Evolutionary conservation across 2,329 filamentous ascomycete genomes (phyloP).

Genomic region (Colletotrichum musae): DNA sequence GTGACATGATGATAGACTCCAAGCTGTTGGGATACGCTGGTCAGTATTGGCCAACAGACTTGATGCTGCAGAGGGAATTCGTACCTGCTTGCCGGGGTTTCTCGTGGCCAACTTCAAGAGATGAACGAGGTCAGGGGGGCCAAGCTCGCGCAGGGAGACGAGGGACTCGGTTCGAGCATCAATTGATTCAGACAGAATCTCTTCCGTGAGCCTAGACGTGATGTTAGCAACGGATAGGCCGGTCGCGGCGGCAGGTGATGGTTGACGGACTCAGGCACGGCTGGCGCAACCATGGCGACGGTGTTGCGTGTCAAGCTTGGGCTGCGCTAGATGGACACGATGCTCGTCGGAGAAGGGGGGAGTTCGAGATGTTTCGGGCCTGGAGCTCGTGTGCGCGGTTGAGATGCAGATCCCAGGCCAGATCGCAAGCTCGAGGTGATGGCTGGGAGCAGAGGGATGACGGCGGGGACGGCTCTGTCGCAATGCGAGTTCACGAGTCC

Average conservation of each 20-base stretch:
- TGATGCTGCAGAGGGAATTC: slow-evolving; percentile 4
- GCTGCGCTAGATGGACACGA: slow-evolving; percentile 8
- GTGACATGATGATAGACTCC: slow-evolving; percentile 99
- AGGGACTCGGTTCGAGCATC: slow-evolving; percentile 94
- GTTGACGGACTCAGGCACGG: slow-evolving; percentile 78
- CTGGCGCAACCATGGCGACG: slow-evolving; percentile 78
- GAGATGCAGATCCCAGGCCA: not conserved
- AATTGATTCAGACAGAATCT: slow-evolving; percentile 90
- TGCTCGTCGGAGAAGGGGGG: slow-evolving; percentile 11
- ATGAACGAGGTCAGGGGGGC: slow-evolving; percentile 95
- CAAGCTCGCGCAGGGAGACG: slow-evolving; percentile 88
- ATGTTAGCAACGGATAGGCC: slow-evolving; percentile 42
- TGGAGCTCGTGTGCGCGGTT: slow-evolving; percentile 26
- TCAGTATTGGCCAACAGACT: slow-evolving; percentile 37
- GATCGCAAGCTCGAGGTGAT: slow-evolving; percentile 17
- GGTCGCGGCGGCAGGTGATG: slow-evolving; percentile 8
- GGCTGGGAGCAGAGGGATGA: slow-evolving; percentile 33
- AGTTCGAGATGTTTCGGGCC: not conserved
- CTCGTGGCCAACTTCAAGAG: slow-evolving; percentile 82
- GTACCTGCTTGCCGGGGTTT: slow-evolving; percentile 70
- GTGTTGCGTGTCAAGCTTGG: slow-evolving; percentile 35
- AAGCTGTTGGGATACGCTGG: slow-evolving; percentile 64
- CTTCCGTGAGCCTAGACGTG: slow-evolving; percentile 85
- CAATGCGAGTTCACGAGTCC: slow-evolving; percentile 1
- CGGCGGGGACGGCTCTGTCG: slow-evolving; percentile 17